phyloP scores from a whole-genome alignment of 2,329 filamentous ascomycete species.

The Paecilomyces dactylethromorphus region DNA sequence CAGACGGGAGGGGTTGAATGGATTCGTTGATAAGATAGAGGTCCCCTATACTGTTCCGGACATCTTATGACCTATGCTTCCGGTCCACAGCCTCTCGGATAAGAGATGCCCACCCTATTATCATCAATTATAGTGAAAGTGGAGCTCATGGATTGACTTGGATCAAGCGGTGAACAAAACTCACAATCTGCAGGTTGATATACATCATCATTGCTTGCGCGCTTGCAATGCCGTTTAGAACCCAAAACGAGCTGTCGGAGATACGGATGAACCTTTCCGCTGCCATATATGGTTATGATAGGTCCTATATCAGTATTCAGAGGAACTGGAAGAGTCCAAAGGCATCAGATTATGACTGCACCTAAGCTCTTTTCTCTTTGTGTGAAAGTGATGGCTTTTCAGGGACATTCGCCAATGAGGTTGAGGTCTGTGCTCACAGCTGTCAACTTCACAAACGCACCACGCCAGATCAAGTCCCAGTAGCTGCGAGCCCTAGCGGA shows the following conservation, averaged over 20 bases:
- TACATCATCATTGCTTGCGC: background rate
- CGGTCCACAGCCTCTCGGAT: background rate
- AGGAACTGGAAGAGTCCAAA: background rate
- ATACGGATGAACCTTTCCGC: background rate
- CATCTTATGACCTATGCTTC: background rate
- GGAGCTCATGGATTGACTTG: background rate
- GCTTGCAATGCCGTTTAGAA: background rate
- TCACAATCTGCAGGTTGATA: background rate
- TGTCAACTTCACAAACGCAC: background rate
- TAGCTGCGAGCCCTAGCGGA: background rate
- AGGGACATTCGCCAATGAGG: background rate
- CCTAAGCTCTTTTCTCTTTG: background rate
- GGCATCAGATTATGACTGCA: background rate
- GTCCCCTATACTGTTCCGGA: background rate
- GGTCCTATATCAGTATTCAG: background rate
- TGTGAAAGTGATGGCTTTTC: background rate
- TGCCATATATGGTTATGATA: background rate
- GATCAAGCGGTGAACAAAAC: background rate
- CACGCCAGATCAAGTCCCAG: background rate
- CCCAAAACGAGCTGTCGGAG: background rate
- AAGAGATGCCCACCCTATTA: background rate
- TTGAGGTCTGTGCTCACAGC: background rate
- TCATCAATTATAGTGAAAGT: background rate
- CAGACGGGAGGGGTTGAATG: background rate
- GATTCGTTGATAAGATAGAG: background rate